Evolutionary conservation across 495 filamentous ascomycete species (phyloP).

Genomic region (Aspergillus nidulans): DNA sequence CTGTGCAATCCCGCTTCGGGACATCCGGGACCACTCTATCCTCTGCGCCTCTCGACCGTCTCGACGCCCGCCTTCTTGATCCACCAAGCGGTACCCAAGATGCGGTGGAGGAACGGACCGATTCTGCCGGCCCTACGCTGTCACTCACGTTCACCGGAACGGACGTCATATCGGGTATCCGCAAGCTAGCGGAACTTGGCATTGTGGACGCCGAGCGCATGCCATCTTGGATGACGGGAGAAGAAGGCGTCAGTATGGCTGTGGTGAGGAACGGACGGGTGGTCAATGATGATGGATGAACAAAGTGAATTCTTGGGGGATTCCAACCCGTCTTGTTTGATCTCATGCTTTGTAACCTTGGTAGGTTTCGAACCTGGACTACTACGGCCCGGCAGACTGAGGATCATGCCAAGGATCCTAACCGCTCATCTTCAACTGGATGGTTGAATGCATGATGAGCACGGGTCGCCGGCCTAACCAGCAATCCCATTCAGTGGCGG

Average conservation of each 20-base stretch:
- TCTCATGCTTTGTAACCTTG: too few relatives aligned
- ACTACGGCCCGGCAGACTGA: too few relatives aligned
- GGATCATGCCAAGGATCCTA: too few relatives aligned
- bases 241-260: constrained; percentile 72
- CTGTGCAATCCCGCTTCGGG: constrained; percentile 49
- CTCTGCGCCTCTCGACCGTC: constrained; percentile 26
- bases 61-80: constrained; percentile 35
- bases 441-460: too few relatives aligned
- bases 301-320: background rate
- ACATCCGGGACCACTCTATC: constrained; percentile 26
- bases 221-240: constrained; percentile 90
- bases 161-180: constrained; percentile 78
- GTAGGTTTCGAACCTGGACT: too few relatives aligned
- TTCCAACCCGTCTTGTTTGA: too few relatives aligned
- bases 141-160: constrained; percentile 64
- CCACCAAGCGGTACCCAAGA: background rate
- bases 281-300: constrained; percentile 19
- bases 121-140: constrained; percentile 33
- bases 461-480: too few relatives aligned
- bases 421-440: background rate
- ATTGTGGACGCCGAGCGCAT: constrained; percentile 69
- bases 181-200: constrained; percentile 69
- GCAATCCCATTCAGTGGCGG: too few relatives aligned
- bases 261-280: constrained; percentile 56
- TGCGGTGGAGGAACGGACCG: constrained; percentile 19